Evolutionary conservation across 768 basidiomycete genomes (phyloP).

Genomic region (Strobilomyces confusus): DNA sequence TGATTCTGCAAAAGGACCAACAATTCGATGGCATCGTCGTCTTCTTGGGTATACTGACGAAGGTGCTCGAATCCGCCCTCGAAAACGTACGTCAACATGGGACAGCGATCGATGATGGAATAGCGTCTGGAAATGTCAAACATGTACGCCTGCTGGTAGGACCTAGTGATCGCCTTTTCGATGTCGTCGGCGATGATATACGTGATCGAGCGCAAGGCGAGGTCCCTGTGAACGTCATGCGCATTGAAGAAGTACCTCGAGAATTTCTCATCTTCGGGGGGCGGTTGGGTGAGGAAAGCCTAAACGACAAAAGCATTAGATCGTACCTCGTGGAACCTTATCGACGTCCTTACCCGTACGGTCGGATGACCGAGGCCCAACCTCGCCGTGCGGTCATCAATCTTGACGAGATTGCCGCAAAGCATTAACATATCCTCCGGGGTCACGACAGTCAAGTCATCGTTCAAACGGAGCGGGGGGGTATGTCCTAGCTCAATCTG

Average conservation of each 20-base stretch:
- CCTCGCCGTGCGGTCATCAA: conserved; percentile 19
- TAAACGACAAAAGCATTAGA: conserved; percentile 6
- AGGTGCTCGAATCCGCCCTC: conserved; percentile 28
- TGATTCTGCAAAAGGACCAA: conserved; percentile 19
- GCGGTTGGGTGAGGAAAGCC: conserved; percentile 23
- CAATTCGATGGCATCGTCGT: conserved; percentile 24
- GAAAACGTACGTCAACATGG: conserved; percentile 28
- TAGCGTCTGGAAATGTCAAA: conserved; percentile 26
- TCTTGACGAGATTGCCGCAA: conserved; percentile 26
- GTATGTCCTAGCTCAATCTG: conserved; percentile 25
- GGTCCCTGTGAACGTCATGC: conserved; percentile 22
- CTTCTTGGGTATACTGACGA: conserved; percentile 23
- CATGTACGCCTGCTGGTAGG: conserved; percentile 23
- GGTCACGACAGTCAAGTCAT: conserved; percentile 24
- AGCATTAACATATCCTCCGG: conserved; percentile 24
- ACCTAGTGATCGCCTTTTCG: conserved; percentile 21
- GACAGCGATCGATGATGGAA: conserved; percentile 22
- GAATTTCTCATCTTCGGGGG: conserved; percentile 9
- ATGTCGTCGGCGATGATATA: conserved; percentile 26
- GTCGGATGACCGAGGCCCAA: conserved; percentile 23
- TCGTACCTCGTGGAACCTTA: not conserved
- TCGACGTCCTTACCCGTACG: conserved; percentile 16
- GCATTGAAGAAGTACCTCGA: conserved; percentile 21
- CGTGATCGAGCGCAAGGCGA: conserved; percentile 28
- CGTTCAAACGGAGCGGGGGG: conserved; percentile 21